A percentile compares a stretch with the other conserved stretches of the same genome.
Evolutionary conservation across 2,329 filamentous ascomycete species (phyloP).

Genomic region (Paraconiothyrium brasiliense): DNA sequence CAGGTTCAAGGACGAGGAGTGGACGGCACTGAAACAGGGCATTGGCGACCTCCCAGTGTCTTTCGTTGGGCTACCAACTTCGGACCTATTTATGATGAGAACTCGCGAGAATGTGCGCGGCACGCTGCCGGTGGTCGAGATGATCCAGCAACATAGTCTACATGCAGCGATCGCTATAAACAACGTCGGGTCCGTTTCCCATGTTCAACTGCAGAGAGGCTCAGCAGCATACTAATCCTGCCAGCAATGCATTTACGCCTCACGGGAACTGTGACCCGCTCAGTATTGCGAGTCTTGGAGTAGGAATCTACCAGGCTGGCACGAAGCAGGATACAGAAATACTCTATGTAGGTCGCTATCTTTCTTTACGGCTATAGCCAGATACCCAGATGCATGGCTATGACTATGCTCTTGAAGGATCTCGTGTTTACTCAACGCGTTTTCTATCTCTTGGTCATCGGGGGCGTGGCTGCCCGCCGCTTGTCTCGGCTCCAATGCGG

Average conservation of each 20-base stretch:
- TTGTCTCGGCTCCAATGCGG: conserved; percentile 11
- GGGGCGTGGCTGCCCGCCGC: background rate
- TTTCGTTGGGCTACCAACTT: conserved; percentile 75
- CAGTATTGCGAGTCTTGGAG: conserved; percentile 67
- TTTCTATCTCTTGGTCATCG: background rate
- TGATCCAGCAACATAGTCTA: conserved; percentile 68
- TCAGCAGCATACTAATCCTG: conserved; percentile 1
- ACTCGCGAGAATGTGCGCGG: conserved; percentile 60
- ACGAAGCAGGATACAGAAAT: conserved; percentile 67
- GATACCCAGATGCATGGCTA: background rate
- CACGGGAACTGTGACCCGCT: conserved; percentile 74
- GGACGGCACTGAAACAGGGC: conserved; percentile 57
- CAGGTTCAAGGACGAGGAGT: conserved; percentile 61
- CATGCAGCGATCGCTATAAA: conserved; percentile 72
- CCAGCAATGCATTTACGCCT: conserved; percentile 73
- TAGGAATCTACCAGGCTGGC: conserved; percentile 74
- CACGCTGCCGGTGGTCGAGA: conserved; percentile 68
- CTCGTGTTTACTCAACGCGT: background rate
- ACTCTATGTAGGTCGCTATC: conserved; percentile 61
- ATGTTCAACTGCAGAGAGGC: background rate
- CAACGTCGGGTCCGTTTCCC: conserved; percentile 65
- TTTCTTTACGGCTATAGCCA: background rate
- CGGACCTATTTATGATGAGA: conserved; percentile 77
- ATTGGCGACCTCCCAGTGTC: conserved; percentile 67
- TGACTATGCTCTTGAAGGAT: background rate